phyloP scores from a whole-genome alignment of 1,139 yeast species.

The Yamadazyma triangularis region DNA sequence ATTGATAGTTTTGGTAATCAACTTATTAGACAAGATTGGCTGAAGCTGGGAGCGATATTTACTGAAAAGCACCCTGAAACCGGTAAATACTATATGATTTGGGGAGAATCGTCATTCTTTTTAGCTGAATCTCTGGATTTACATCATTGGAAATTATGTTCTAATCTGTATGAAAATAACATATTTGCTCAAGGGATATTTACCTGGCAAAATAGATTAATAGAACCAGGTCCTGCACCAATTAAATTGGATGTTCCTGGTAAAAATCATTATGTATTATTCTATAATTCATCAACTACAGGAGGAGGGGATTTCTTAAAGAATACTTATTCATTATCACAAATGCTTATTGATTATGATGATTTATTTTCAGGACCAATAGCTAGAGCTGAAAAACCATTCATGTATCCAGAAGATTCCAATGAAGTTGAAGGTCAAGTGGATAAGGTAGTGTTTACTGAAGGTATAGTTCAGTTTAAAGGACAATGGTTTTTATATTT shows the following conservation, averaged over 20 bases:
- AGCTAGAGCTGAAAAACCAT: conserved; percentile 36
- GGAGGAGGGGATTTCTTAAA: conserved; percentile 29
- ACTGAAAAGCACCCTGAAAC: conserved; percentile 25
- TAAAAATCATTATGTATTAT: conserved; percentile 32
- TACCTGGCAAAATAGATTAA: conserved; percentile 32
- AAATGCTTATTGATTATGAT: conserved; percentile 43
- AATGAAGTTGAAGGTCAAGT: conserved; percentile 42
- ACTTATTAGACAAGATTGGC: conserved; percentile 33
- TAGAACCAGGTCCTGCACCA: conserved; percentile 45
- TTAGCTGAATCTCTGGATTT: conserved; percentile 35
- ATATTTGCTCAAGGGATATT: conserved; percentile 28
- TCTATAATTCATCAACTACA: conserved; percentile 39
- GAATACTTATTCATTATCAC: conserved; percentile 35
- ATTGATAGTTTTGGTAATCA: conserved; percentile 18
- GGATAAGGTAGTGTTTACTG: conserved; percentile 41
- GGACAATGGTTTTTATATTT: conserved; percentile 41
- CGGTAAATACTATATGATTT: conserved; percentile 41
- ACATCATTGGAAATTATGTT: conserved; percentile 28
- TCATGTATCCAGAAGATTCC: conserved; percentile 30
- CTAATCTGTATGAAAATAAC: conserved; percentile 17
- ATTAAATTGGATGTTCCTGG: conserved; percentile 28
- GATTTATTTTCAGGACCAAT: conserved; percentile 30
- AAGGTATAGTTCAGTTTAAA: conserved; percentile 41
- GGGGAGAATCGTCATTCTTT: conserved; percentile 41
- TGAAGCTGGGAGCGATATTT: conserved; percentile 43